Evolutionary conservation across 139 green algal species (phyloP), one percentile per base, ranked within the genome.

Genomic region (Coccomyxa sp.): DNA sequence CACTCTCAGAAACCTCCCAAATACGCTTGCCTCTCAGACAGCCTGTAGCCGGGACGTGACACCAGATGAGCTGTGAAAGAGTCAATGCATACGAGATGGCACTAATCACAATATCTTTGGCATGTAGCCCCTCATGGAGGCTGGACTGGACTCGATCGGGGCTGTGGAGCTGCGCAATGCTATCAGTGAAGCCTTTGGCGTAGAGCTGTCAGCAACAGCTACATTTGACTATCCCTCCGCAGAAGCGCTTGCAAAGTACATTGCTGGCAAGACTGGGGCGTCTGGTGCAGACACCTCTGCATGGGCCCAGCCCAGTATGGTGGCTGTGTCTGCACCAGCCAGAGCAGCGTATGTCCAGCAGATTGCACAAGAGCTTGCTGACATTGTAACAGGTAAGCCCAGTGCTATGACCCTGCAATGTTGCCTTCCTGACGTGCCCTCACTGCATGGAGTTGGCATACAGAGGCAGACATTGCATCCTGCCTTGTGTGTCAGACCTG

Each of bases 171-270:
- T 91, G 34, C 84, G 82, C 38, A 70, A 64, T 33, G 40, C 71
- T 31, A 69, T 89, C 44, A 82, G 86, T 55, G 38, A 16, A 0
- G n/a, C 50, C 22, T 72, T 90, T 33, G 82, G 55, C 9, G 24
- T 80, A 40, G 68, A 80, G 58, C 79, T 92, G 68, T 87, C 85
- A 0, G 73, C 82, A 34, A 91, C 88, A 2, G 83, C 90, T 16
- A 80, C 81, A 18, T 87, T 86, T 37, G 80, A 86, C 73, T 82
- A 81, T 37, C 82, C 82, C 10, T 81, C 72, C 24, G 72, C 85
- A 3, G 69, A 12, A 10, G 75, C 54, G 8, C 35, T 85, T 8
- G 72, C 64, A 33, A 35, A 27, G 33, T 76, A 54, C 34, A 27
- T 79, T 24, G 64, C 37, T 22, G 34, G 24, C 22, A 37, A 27